Evolutionary conservation across 352 stramenopile genomes (phyloP).

Genomic region (Phytophthora citricola): DNA sequence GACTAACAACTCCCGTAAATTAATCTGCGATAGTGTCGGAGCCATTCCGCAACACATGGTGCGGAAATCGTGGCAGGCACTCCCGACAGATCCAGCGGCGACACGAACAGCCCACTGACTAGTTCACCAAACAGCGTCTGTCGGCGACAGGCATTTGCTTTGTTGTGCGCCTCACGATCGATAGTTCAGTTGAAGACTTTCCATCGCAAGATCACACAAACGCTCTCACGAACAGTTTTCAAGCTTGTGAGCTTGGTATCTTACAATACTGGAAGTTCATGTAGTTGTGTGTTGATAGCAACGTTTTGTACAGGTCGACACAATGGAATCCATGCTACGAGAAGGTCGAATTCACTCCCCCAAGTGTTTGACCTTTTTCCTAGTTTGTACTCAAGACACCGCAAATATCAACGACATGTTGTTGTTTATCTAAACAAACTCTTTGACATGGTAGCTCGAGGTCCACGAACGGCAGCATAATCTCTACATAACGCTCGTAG

Average conservation of each 20-base stretch:
- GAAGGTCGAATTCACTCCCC: not conserved
- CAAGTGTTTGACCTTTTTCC: not conserved
- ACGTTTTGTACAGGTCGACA: too few species aligned
- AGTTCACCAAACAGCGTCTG: slow-evolving; percentile 1
- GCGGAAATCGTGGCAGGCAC: slow-evolving; percentile 12
- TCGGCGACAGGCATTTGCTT: not conserved
- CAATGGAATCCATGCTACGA: too few species aligned
- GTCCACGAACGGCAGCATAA: not conserved
- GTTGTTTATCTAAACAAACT: not conserved
- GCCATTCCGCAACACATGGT: slow-evolving; percentile 22
- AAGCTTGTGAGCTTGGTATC: too few species aligned
- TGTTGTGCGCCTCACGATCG: slow-evolving; percentile 5
- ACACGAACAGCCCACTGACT: slow-evolving; percentile 13
- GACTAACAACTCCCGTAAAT: slow-evolving; percentile 10
- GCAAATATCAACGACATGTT: too few species aligned
- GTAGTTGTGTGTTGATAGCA: too few species aligned
- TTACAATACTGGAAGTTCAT: too few species aligned
- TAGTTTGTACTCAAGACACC: too few species aligned
- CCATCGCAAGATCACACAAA: slow-evolving; percentile 8
- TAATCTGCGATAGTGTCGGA: slow-evolving; percentile 22
- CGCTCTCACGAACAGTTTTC: too few species aligned
- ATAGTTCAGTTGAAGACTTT: slow-evolving; percentile 12
- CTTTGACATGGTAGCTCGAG: not conserved
- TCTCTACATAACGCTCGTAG: slow-evolving; percentile 9
- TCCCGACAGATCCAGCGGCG: slow-evolving; percentile 1